Evolutionary conservation across 2,329 filamentous ascomycete species (phyloP).

Genomic region (Exophiala lecanii-corni): DNA sequence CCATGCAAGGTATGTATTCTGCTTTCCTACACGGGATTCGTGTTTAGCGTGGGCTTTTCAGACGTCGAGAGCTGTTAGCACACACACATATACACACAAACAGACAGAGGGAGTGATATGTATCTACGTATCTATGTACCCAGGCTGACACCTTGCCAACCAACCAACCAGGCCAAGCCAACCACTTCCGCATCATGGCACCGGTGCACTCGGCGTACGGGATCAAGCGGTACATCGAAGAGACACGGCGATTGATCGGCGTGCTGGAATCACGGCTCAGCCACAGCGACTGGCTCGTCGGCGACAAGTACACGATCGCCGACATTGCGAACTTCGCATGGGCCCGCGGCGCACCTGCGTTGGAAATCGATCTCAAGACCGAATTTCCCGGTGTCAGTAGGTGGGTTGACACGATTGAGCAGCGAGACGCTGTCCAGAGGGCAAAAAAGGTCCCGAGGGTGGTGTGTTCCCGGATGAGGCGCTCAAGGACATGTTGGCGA

Average conservation of each 20-base stretch:
- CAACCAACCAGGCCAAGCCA: constrained; percentile 46
- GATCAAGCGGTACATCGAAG: constrained; percentile 45
- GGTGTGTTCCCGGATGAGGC: background rate
- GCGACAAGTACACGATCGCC: constrained; percentile 45
- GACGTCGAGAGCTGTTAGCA: too few species aligned
- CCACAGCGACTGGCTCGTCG: constrained; percentile 42
- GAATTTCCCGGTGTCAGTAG: constrained; percentile 32
- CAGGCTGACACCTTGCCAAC: too few species aligned
- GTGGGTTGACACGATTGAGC: constrained; percentile 30
- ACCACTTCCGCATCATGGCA: constrained; percentile 45
- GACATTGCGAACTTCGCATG: constrained; percentile 45
- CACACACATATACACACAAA: too few species aligned
- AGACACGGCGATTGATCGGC: constrained; percentile 45
- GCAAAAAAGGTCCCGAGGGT: constrained; percentile 14
- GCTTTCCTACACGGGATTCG: background rate
- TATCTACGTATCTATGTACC: too few species aligned
- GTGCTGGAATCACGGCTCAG: constrained; percentile 42
- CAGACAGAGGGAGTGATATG: background rate
- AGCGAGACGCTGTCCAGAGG: constrained; percentile 30
- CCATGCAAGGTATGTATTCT: constrained; percentile 33
- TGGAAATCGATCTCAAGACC: constrained; percentile 31
- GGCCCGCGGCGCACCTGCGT: constrained; percentile 29
- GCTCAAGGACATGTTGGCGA: constrained; percentile 5
- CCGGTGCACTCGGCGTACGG: constrained; percentile 41
- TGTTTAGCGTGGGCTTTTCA: too few species aligned